Percentiles rank a stretch among this genome's conserved stretches.
These are phyloP conservation scores for Salvia rosmarinus DNA, from an alignment of 257 asterid species.

Conservation along the genomic window DNA sequence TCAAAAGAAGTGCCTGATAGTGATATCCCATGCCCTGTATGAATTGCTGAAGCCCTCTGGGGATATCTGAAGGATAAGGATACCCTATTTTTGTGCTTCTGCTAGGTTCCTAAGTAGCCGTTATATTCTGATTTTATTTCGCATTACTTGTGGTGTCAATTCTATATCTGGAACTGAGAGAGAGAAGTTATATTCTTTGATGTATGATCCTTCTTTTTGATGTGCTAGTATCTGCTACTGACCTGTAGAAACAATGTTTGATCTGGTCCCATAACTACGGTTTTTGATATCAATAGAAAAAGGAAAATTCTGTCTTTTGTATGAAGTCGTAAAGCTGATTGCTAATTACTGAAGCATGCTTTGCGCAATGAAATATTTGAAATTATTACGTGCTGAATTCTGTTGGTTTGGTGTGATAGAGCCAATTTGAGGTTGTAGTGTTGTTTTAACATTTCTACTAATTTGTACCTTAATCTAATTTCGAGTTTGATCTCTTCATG, in stretches of 20 bases:
- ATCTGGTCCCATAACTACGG: no score
- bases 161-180: background rate
- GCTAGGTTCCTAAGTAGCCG: slow-evolving; percentile 4
- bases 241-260: background rate
- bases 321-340: background rate
- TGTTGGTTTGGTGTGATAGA: background rate
- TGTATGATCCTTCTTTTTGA: background rate
- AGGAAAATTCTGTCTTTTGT: background rate
- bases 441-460: background rate
- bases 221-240: background rate
- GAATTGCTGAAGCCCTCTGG: no score
- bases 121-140: background rate
- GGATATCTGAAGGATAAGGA: background rate
- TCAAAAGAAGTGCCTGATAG: background rate
- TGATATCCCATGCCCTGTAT: background rate
- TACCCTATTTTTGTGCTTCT: slow-evolving; percentile 8
- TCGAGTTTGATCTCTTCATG: background rate
- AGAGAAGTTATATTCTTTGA: background rate
- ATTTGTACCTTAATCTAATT: background rate
- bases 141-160: background rate
- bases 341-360: background rate
- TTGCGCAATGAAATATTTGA: background rate
- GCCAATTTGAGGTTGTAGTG: background rate
- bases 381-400: background rate
- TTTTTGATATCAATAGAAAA: background rate